Base-by-base conservation (phyloP, 805 yeast genomes). In the Candida ponderosae region DNA sequence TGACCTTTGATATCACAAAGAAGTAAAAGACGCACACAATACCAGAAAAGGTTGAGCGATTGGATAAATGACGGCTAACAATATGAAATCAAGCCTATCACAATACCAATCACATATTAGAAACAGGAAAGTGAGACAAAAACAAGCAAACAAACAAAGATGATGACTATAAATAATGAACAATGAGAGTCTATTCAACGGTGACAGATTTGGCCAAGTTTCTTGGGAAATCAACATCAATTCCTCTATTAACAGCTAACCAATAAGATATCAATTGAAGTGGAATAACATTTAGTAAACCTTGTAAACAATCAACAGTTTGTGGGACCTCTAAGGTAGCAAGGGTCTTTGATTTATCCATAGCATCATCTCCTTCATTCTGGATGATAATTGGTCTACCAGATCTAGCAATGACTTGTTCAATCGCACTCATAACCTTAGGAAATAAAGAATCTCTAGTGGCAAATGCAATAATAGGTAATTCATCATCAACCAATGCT, bases 161-260 rank as follows among this genome's bases (percentile, higher is more conserved):
- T n/a, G n/a, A n/a, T n/a, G n/a, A n/a, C n/a, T n/a, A n/a, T n/a
- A n/a, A n/a, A n/a, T n/a, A 21, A 21, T 2, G 11, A 21, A 21
- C 7, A 21, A 9, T 21, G 2, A 21, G 9, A 21, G 23, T 35
- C 58, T 69, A 89, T 68, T 88, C 97, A 45, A 93, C 98, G 34
- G 99, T 93, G 40, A 93, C 99, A 36, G 96, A 82, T 70, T 93
- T 93, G 45, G 99, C 99, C 66, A 93, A 75, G 70, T 93, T 93
- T 67, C 98, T 79, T 48, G 99, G 99, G 79, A 90, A 90, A 63
- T 93, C 99, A 40, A 94, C 98, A 57, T 93, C 95, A 50, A 85
- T 81, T 30, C 97, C 97, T 58, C 90, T 84, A 64, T 81, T 79
- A 38, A 87, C 90, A 38, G 98, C 97, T 54, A 93, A 73, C 93